Evolutionary conservation across 805 yeast genomes (phyloP).

Genomic region (Monosporozyma solicola): DNA sequence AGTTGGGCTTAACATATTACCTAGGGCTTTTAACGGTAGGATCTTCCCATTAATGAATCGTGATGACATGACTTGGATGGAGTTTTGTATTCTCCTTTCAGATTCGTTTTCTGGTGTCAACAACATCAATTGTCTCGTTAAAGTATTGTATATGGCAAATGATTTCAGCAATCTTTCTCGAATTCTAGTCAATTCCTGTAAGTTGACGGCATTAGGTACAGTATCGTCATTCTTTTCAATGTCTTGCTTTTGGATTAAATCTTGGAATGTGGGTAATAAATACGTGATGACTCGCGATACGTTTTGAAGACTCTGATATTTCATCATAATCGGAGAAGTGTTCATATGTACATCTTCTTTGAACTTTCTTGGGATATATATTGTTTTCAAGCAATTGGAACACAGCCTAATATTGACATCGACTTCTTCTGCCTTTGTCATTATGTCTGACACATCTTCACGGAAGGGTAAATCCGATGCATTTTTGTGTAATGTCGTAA

Average conservation of each 20-base stretch:
- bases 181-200: constrained; percentile 30
- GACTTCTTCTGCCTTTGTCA: constrained; percentile 5
- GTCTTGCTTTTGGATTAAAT: constrained; percentile 29
- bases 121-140: constrained; percentile 37
- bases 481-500: constrained; percentile 24
- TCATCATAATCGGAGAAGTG: constrained; percentile 32
- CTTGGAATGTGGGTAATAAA: constrained; percentile 38
- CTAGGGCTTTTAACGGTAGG: constrained; percentile 53
- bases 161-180: constrained; percentile 40
- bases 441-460: constrained; percentile 11
- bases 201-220: background rate
- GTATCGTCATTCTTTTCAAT: constrained; percentile 15
- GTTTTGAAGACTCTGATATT: constrained; percentile 35
- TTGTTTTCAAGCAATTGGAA: constrained; percentile 50
- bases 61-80: constrained; percentile 50
- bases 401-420: constrained; percentile 51
- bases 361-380: constrained; percentile 50
- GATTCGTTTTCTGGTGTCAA: constrained; percentile 31
- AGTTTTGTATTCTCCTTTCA: constrained; percentile 39
- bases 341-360: constrained; percentile 31
- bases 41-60: constrained; percentile 59
- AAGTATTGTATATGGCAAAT: constrained; percentile 42
- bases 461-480: constrained; percentile 21
- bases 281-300: constrained; percentile 32
- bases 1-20: constrained; percentile 19